Conservation (phyloP, 805 yeast genomes). For the Lachancea mirantina region DNA sequence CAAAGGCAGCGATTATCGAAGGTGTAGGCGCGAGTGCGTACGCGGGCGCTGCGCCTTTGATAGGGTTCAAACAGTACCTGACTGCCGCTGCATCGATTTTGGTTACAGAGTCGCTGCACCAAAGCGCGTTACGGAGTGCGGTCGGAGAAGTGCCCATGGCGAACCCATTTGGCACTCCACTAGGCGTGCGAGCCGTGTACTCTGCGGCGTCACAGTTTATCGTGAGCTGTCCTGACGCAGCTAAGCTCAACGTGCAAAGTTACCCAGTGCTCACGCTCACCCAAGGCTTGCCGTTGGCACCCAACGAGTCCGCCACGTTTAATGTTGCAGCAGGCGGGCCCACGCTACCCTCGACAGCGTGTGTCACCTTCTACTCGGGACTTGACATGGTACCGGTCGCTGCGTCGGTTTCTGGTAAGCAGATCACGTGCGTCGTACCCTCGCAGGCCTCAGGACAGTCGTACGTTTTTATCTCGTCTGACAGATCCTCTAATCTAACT, state of each 20-base stretch:
- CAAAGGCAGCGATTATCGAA: slow-evolving; percentile 3
- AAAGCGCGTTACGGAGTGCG: slow-evolving; percentile 5
- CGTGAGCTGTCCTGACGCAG: slow-evolving; percentile 4
- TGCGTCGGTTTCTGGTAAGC: slow-evolving; percentile 1
- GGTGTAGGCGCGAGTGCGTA: slow-evolving; percentile 8
- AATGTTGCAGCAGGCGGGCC: slow-evolving; percentile 1
- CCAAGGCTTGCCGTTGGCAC: slow-evolving; percentile 6
- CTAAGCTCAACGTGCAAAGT: slow-evolving; percentile 3
- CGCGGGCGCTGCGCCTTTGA: slow-evolving; percentile 7
- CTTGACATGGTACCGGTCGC: slow-evolving; percentile 4
- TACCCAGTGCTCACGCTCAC: slow-evolving; percentile 2
- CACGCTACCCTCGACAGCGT: slow-evolving; percentile 2
- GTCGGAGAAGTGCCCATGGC: slow-evolving; percentile 8
- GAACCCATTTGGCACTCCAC: slow-evolving; percentile 7
- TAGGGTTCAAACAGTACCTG: slow-evolving; percentile 3
- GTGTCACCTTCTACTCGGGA: slow-evolving; percentile 6
- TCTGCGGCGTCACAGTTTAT: slow-evolving; percentile 6
- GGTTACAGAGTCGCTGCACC: slow-evolving; percentile 8
- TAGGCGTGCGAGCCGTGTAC: slow-evolving; percentile 6
- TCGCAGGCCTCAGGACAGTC: slow-evolving; percentile 5
- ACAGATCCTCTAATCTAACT: slow-evolving; percentile 6
- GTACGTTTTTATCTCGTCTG: slow-evolving; percentile 5
- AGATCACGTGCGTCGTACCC: slow-evolving; percentile 3
- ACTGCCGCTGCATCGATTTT: slow-evolving; percentile 7
- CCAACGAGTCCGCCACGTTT: slow-evolving; percentile 2